Percentiles rank a stretch among this genome's conserved stretches.
These are phyloP conservation scores for Citrus mangshanensis DNA, from an alignment of 345 rosid genomes.

Conservation along the genomic window DNA sequence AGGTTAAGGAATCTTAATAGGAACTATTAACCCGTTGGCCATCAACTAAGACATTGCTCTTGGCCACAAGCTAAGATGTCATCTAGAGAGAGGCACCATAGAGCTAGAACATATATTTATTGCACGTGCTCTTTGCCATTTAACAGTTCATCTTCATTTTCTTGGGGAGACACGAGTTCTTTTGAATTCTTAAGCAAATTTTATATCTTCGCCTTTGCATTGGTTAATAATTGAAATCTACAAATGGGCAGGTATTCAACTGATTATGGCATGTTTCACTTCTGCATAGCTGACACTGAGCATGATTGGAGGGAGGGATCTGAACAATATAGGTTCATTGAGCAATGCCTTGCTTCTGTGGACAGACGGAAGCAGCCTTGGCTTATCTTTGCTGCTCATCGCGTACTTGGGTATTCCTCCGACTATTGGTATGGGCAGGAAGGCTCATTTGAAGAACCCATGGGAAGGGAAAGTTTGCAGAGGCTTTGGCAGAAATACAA, in stretches of 20 bases:
- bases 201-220: not conserved
- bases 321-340: conserved; percentile 58
- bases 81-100: not conserved
- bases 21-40: not conserved
- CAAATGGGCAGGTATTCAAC: conserved; percentile 52
- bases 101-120: not conserved
- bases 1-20: not conserved
- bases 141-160: not conserved
- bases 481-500: conserved; percentile 77
- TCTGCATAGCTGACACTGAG: conserved; percentile 71
- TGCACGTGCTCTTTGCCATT: not conserved
- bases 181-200: not conserved
- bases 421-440: conserved; percentile 42
- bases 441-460: conserved; percentile 58
- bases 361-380: conserved; percentile 71
- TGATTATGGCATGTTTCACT: conserved; percentile 70
- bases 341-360: conserved; percentile 59
- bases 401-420: conserved; percentile 71
- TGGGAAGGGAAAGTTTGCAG: conserved; percentile 65
- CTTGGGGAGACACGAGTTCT: not conserved
- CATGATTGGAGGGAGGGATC: conserved; percentile 80
- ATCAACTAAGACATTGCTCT: not conserved
- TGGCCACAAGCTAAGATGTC: not conserved
- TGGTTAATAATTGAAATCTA: not conserved
- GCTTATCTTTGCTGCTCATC: conserved; percentile 65